Percentiles rank a stretch among this genome's conserved stretches.
These are phyloP conservation scores for Salix arbutifolia DNA, from an alignment of 345 rosid species.

Conservation along the genomic window DNA sequence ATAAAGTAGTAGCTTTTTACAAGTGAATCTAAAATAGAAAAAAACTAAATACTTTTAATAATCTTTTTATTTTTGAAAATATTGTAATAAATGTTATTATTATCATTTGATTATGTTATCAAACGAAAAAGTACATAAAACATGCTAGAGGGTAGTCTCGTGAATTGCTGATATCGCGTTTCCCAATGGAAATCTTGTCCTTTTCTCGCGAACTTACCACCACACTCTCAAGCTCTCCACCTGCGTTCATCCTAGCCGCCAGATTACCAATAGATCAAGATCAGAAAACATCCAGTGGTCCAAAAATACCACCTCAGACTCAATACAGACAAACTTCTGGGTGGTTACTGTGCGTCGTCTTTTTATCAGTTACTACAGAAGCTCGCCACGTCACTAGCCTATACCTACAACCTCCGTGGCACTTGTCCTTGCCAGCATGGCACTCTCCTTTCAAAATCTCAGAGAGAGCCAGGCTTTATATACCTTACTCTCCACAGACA, in stretches of 20 bases:
- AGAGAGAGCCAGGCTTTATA: background rate
- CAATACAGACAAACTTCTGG: background rate
- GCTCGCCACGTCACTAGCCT: slow-evolving; percentile 21
- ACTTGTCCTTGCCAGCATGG: slow-evolving; percentile 15
- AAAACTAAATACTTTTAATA: too few relatives aligned
- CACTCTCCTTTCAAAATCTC: background rate
- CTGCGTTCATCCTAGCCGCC: background rate
- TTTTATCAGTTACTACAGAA: background rate
- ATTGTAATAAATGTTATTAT: too few relatives aligned
- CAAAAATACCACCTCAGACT: background rate
- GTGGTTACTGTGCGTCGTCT: slow-evolving; percentile 2
- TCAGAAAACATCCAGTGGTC: background rate
- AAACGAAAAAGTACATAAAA: too few relatives aligned
- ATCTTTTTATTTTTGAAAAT: too few relatives aligned
- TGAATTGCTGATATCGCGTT: background rate
- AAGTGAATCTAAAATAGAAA: too few relatives aligned
- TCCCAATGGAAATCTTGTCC: background rate
- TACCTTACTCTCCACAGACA: background rate
- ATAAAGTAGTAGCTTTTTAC: too few relatives aligned
- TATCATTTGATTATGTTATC: too few relatives aligned
- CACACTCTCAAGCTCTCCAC: background rate
- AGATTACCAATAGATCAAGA: background rate
- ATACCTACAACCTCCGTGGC: slow-evolving; percentile 23
- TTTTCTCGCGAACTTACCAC: background rate
- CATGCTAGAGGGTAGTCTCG: too few relatives aligned